phyloP scores from a whole-genome alignment of 1,139 yeast genomes.

The Suhomyces yuchorum region DNA sequence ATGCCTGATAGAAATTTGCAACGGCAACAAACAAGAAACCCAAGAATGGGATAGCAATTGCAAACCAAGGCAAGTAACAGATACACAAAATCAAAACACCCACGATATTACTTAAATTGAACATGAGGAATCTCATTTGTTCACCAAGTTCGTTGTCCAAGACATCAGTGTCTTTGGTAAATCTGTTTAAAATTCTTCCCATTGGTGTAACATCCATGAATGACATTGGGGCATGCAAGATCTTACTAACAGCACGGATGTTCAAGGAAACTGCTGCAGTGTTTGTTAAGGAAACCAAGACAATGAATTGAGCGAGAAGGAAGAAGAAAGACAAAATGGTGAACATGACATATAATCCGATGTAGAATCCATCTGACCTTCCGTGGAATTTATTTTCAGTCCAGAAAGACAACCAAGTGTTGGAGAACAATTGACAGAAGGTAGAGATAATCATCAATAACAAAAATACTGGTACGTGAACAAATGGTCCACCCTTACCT shows the following conservation, averaged over 20 bases:
- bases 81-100: slow-evolving; percentile 71
- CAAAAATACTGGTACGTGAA: slow-evolving; percentile 24
- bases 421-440: slow-evolving; percentile 64
- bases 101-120: slow-evolving; percentile 53
- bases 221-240: slow-evolving; percentile 59
- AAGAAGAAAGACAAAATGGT: slow-evolving; percentile 42
- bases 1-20: slow-evolving; percentile 63
- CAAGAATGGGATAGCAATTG: slow-evolving; percentile 48
- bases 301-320: slow-evolving; percentile 44
- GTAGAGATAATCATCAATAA: slow-evolving; percentile 43
- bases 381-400: slow-evolving; percentile 53
- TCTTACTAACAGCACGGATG: slow-evolving; percentile 39
- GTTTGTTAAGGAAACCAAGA: slow-evolving; percentile 54
- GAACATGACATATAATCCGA: slow-evolving; percentile 69
- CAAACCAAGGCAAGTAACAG: slow-evolving; percentile 65
- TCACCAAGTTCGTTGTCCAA: slow-evolving; percentile 75
- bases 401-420: slow-evolving; percentile 90
- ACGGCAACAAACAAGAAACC: slow-evolving; percentile 36
- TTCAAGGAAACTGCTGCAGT: slow-evolving; percentile 42
- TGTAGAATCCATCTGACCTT: slow-evolving; percentile 58
- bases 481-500: slow-evolving; percentile 19
- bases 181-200: slow-evolving; percentile 70
- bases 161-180: slow-evolving; percentile 79
- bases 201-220: slow-evolving; percentile 63
- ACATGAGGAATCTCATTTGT: slow-evolving; percentile 53